These are phyloP conservation scores for Agmasoma carcini DNA, from an alignment of 371 early-diverging fungal genomes.

Conservation along the genomic window DNA sequence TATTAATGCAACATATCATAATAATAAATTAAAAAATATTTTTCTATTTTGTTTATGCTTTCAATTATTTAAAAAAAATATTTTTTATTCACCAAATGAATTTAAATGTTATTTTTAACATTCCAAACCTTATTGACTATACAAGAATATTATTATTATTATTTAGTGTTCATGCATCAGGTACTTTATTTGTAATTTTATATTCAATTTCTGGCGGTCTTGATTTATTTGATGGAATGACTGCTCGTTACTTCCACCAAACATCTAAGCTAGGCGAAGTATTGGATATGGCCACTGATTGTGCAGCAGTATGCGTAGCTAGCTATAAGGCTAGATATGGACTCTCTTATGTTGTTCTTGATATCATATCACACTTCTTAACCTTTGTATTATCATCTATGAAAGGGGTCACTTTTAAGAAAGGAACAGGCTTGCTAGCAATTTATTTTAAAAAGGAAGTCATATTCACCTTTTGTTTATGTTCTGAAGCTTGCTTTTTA, in stretches of 20 bases:
- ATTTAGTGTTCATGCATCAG: background rate
- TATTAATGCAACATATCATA: no score
- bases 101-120: slow-evolving; percentile 27
- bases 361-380: slow-evolving; percentile 28
- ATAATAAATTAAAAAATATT: no score
- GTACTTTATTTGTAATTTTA: slow-evolving; percentile 20
- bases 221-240: slow-evolving; percentile 81
- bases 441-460: slow-evolving; percentile 28
- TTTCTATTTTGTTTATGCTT: no score
- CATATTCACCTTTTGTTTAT: slow-evolving; percentile 18
- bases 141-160: slow-evolving; percentile 25
- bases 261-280: slow-evolving; percentile 54
- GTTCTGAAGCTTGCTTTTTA: slow-evolving; percentile 23
- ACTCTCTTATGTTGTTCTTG: slow-evolving; percentile 17
- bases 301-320: slow-evolving; percentile 29
- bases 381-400: slow-evolving; percentile 9
- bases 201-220: slow-evolving; percentile 71
- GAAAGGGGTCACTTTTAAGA: slow-evolving; percentile 20
- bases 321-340: background rate
- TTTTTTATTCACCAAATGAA: no score
- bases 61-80: no score
- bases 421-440: slow-evolving; percentile 2
- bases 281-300: slow-evolving; percentile 46
- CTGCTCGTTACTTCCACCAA: slow-evolving; percentile 72
- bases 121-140: slow-evolving; percentile 42